Evolutionary conservation across 2,329 filamentous ascomycete genomes (phyloP).

Genomic region (Fusarium continuum): DNA sequence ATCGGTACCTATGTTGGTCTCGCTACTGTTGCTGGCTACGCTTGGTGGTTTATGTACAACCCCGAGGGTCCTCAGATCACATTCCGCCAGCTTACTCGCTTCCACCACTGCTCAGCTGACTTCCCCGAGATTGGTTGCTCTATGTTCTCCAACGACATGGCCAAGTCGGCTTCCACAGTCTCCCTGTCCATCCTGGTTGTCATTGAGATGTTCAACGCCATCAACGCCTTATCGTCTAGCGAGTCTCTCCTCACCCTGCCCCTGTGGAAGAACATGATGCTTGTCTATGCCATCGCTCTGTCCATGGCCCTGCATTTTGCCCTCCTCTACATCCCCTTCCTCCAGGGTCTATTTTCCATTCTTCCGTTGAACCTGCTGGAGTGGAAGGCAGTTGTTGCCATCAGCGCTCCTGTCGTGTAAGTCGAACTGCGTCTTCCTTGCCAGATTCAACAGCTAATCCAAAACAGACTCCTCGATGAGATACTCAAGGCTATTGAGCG

Average conservation of each 20-base stretch:
- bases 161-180: conserved; percentile 90
- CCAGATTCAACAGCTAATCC: conserved; percentile 37
- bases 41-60: conserved; percentile 99
- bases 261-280: conserved; percentile 98
- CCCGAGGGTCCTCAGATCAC: conserved; percentile 86
- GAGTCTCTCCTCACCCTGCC: conserved; percentile 93
- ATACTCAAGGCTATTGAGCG: conserved; percentile 81
- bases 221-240: conserved; percentile 96
- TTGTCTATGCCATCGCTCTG: conserved; percentile 91
- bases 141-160: conserved; percentile 88
- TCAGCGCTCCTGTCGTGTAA: conserved; percentile 94
- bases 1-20: conserved; percentile 95
- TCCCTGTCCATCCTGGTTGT: conserved; percentile 93
- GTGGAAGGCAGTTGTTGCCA: conserved; percentile 89
- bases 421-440: conserved; percentile 50
- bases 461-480: conserved; percentile 79
- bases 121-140: conserved; percentile 91
- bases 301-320: conserved; percentile 97
- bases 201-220: conserved; percentile 99
- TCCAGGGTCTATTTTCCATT: conserved; percentile 91
- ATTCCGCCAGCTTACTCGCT: conserved; percentile 89
- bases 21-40: conserved; percentile 95
- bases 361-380: conserved; percentile 84
- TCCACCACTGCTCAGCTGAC: conserved; percentile 87
- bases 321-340: conserved; percentile 88